Base-by-base conservation (phyloP, 1,284 basidiomycete species). In the Sparassis latifolia region DNA sequence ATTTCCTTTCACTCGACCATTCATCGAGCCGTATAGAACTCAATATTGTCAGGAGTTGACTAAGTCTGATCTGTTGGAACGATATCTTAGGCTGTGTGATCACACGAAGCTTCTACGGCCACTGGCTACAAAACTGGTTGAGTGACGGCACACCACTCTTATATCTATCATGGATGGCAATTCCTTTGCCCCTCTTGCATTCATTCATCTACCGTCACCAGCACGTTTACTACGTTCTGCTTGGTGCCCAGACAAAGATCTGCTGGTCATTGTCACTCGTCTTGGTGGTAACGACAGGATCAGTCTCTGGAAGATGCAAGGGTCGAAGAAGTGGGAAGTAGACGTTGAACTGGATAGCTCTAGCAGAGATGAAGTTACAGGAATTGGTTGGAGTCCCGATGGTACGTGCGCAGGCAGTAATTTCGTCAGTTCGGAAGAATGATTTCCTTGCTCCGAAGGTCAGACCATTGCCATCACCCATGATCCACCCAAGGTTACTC, bases 221-320 rank as follows among this genome's bases (percentile, higher is more conserved):
- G 78, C 76, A 47, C 78, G 82, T 41, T 60, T 90, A 29, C 66
- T 87, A 28, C 52, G 68, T 7, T 76, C 80, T 20, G 79, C 89
- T 48, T 91, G 89, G 61, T 89, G 89, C 64, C 89, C 88, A 12
- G 89, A 90, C 69, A 91, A 91, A 66, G 89, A 92, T 66, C 71
- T 91, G 32, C 69, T 89, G 7, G 70, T 84, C 20, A 69, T 90
- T 6, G 70, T 89, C 42, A 81, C 81, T 52, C 76, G 79, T 35
- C 67, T 82, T 20, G 84, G 80, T 31, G 79, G 78, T 37, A 76
- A 77, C 53, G 85, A 89, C 59, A 77, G 79, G 53, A 66, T 91
- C 59, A 80, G 81, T 56, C 71, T 92, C 33, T 90, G 86, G 86
- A 89, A 87, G 57, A 78, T 84, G 64, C 82, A 86, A 58, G 88